Evolutionary conservation across 1,284 basidiomycete genomes (phyloP), one percentile per base, ranked within the genome.

Genomic region (Megacollybia platyphylla): DNA sequence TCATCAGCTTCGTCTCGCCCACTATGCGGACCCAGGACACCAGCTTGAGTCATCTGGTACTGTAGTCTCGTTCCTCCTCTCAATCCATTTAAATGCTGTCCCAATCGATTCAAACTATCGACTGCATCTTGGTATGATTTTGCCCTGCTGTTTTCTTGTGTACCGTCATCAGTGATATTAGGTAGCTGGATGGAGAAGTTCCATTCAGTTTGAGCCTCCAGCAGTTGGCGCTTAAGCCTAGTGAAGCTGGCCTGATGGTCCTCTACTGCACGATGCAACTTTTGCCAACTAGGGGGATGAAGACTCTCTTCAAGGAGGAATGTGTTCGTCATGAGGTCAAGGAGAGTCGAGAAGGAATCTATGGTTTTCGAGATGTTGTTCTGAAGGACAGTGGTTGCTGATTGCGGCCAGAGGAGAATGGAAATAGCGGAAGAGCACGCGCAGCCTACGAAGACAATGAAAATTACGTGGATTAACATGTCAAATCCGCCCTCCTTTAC

Each of bases 401-500:
- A 86, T 55, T 74, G 82, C 24, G 67, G 88, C 89, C 89, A 94
- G 7, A 97, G 59, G 29, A 70, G 51, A 53, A 83, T 84, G 61
- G 91, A 97, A 31, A 91, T 78, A 11, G 87, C 34, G 56, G 93
- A 94, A 30, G 89, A 84, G 49, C 92, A 76, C 11, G 67, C 47
- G 0, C 80, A 76, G 37, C 92, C 93, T 42, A 80, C 70, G 30
- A 85, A 45, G 36, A 94, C 81, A 58, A 93, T 87, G 46, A 85
- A 70, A 0, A 82, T 67, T 1, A 89, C 81, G 54, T 83, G 76
- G 31, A 84, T 59, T 3, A 91, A 71, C 0, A 77, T 85, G 35
- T 80, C 65, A 31, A 84, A 55, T 4, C 84, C 87, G 11, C 93
- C 94, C 63, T 97, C 93, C 55, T 90, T 93, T 48, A 96, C 81